Base-by-base conservation (phyloP, 495 filamentous ascomycete species). In the Glonium stellatum region DNA sequence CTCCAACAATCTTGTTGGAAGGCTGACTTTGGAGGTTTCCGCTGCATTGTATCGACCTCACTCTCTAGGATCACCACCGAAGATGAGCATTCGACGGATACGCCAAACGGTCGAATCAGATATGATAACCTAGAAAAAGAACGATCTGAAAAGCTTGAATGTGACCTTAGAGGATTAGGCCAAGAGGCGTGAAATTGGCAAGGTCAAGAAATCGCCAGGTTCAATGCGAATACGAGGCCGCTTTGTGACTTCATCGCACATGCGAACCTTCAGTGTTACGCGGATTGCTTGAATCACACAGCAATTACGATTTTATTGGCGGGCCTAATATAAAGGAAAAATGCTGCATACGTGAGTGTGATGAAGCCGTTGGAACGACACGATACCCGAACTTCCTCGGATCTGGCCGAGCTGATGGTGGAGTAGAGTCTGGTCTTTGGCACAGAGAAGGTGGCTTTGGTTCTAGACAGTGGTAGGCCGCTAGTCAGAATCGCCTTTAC, bases 351-450 rank as follows among this genome's bases (percentile, higher is more conserved):
- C 71, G 70, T 67, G 18, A 73, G 46, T n/a, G 57, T 66, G 42
- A 73, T 70, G 54, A 42, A 50, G 54, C 67, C 69, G 58, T 67
- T 71, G 31, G 65, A 70, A 6, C 67, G 58, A 59, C 64, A 71
- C 18, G 64, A 57, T 8, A 73, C 55, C 56, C 25, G 62, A 36
- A 73, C 55, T 4, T 44, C 39, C 37, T 71, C 67, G 42, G 41
- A 25, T 42, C 18, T 44, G 39, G 39, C 39, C 18, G 39, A 4
- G 39, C 13, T 15, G 13, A 18, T 18, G 12, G 39, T 44, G 10
- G 39, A 44, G 39, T 44, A 44, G 39, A 44, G 10, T 44, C 39
- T 44, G 39, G 39, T 4, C 39, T 18, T 44, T 18, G 39, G 27
- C 2, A 11, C 4, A 44, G 18, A 15, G 39, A 44, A 11, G 39